Evolutionary conservation across 225 moss, liverwort and hornwort species (phyloP), one percentile per base, ranked within the genome.

Genomic region (Straminergon stramineum): DNA sequence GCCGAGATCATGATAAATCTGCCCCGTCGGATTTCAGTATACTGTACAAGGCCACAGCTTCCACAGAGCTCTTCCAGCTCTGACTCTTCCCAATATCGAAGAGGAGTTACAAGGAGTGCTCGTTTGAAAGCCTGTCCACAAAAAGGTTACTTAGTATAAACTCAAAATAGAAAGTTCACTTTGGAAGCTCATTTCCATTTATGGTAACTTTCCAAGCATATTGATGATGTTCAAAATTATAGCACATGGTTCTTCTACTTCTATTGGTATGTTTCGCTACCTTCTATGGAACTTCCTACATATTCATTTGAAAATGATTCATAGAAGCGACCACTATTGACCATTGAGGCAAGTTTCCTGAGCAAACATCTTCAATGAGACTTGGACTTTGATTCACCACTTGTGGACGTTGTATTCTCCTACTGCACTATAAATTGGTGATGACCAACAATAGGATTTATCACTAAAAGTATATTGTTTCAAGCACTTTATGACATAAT

Each of bases 1-100:
- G 90, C 91, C 45, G 92, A 88, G 58, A 93, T 48, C 93, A 95
- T 93, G 88, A 95, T 92, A 39, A 91, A 95, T 63, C 45, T 83
- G 30, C 87, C 75, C 20, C 69, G 71, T 56, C 74, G 88, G 52
- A 92, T 87, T 41, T 78, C 78, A 43, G 78, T 28, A 70, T 90
- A 93, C 26, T 93, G 90, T 15, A 89, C 90, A 52, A 94, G 92
- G 21, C 94, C 94, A 89, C 92, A 95, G 22, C 64, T 88, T 88
- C 85, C 81, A 77, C 87, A 91, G 10, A 95, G 87, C 75, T 93
- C 93, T 69, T 92, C 91, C 71, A 93, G 81, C 83, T 95, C 94
- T 31, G 48, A 66, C 45, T 92, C 94, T 82, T 95, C 93, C 80
- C 87, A 95, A 77, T 83, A 91, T 60, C 79, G 66, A 24, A 92